These are phyloP conservation scores for Babjeviella inositovora DNA, from an alignment of 805 yeast genomes.

Conservation along the genomic window DNA sequence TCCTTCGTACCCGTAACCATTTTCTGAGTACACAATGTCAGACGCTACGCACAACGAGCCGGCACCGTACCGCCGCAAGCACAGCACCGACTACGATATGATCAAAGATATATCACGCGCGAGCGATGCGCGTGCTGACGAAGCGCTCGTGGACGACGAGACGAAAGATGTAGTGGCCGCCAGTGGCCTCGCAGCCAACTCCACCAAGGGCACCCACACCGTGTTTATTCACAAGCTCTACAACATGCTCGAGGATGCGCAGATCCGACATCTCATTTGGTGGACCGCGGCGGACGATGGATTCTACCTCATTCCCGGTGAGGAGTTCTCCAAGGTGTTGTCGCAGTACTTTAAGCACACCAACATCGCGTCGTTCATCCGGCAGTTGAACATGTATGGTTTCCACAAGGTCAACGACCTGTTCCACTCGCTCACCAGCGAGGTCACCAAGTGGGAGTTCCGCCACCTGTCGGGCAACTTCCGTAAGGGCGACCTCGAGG, in stretches of 20 bases:
- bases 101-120: no score
- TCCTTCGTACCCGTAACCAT: no score
- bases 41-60: no score
- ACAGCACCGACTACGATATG: no score
- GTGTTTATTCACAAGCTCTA: conserved; percentile 79
- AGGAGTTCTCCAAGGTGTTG: conserved; percentile 68
- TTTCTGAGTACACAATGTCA: no score
- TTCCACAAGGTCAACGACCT: conserved; percentile 57
- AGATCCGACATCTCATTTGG: conserved; percentile 64
- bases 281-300: conserved; percentile 56
- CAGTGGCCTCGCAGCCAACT: no score
- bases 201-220: no score
- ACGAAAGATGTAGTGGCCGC: no score
- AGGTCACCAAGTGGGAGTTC: conserved; percentile 58
- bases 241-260: conserved; percentile 74
- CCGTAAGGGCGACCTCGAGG: conserved; percentile 65
- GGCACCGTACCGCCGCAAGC: no score
- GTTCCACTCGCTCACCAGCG: conserved; percentile 10
- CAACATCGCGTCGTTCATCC: conserved; percentile 62
- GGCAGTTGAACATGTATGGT: conserved; percentile 74
- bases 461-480: conserved; percentile 69
- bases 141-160: no score
- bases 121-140: no score
- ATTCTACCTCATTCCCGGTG: conserved; percentile 72
- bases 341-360: conserved; percentile 63